Percentiles rank a stretch among this genome's conserved stretches.
Evolutionary conservation across 768 basidiomycete species (phyloP).

Genomic region (Calocybe cyanea): DNA sequence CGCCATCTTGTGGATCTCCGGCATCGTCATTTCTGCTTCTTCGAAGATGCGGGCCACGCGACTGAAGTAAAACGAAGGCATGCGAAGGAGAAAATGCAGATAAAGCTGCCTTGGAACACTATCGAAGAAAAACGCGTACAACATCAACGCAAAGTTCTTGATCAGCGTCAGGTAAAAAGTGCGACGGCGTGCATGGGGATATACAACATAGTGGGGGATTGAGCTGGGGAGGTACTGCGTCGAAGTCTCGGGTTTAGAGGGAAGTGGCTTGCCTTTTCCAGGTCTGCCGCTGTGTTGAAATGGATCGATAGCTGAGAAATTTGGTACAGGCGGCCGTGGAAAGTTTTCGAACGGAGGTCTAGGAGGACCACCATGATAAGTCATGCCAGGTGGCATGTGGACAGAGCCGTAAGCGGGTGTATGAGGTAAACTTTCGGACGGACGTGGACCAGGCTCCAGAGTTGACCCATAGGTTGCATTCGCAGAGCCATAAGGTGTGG

Average conservation of each 20-base stretch:
- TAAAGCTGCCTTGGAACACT: slow-evolving; percentile 29
- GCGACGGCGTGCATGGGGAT: neutral
- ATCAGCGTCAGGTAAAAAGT: neutral
- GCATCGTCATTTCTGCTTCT: slow-evolving; percentile 69
- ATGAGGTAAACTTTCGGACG: too few species aligned
- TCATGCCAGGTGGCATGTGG: too few species aligned
- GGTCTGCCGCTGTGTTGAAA: neutral
- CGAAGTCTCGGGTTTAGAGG: neutral
- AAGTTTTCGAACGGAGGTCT: neutral
- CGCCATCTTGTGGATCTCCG: slow-evolving; percentile 55
- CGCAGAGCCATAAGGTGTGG: too few species aligned
- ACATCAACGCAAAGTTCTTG: neutral
- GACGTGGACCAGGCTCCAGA: too few species aligned
- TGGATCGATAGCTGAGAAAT: neutral
- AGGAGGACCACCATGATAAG: too few species aligned
- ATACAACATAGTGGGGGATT: neutral
- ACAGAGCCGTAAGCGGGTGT: too few species aligned
- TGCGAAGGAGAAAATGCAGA: slow-evolving; percentile 42
- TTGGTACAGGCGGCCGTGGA: neutral
- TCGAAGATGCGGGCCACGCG: slow-evolving; percentile 72
- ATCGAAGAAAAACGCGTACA: slow-evolving; percentile 16
- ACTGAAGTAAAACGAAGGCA: slow-evolving; percentile 74
- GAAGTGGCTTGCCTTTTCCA: neutral
- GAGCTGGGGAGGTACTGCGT: neutral
- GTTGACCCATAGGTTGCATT: too few species aligned